phyloP scores from a whole-genome alignment of 139 green algal species.

The Raphidocelis subcapitata region DNA sequence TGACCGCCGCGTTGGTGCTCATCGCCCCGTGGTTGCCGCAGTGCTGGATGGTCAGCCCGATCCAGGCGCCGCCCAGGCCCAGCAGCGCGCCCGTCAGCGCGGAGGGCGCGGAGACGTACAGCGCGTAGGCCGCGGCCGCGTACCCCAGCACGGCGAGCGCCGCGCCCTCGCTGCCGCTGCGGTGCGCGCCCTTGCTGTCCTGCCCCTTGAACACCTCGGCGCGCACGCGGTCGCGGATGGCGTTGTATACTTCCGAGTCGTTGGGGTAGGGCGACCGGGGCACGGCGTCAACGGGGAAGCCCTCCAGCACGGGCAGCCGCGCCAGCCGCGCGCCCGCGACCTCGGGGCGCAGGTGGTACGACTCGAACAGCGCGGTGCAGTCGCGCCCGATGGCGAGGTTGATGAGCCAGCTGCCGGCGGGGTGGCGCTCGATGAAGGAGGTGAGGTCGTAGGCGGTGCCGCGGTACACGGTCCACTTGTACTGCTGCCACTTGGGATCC shows the following conservation, averaged over 20 bases:
- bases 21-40: constrained; percentile 93
- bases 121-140: constrained; percentile 47
- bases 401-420: constrained; percentile 68
- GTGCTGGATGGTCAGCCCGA: constrained; percentile 79
- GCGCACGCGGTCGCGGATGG: constrained; percentile 71
- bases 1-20: constrained; percentile 69
- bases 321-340: constrained; percentile 51
- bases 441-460: constrained; percentile 63
- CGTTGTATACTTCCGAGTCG: constrained; percentile 66
- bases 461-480: constrained; percentile 64
- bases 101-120: constrained; percentile 56
- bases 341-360: constrained; percentile 78
- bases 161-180: constrained; percentile 66
- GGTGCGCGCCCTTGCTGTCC: constrained; percentile 70
- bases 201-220: constrained; percentile 78
- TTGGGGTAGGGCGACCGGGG: constrained; percentile 76
- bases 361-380: constrained; percentile 83
- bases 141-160: constrained; percentile 61
- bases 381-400: constrained; percentile 80
- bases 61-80: constrained; percentile 77
- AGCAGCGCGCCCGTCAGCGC: constrained; percentile 61
- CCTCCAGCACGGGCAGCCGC: constrained; percentile 67
- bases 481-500: constrained; percentile 59
- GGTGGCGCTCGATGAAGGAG: constrained; percentile 64
- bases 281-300: constrained; percentile 77